Percentiles rank a stretch among this genome's conserved stretches.
Conservation (phyloP, 257 asterid genomes). For the Fraxinus quadrangulata region DNA sequence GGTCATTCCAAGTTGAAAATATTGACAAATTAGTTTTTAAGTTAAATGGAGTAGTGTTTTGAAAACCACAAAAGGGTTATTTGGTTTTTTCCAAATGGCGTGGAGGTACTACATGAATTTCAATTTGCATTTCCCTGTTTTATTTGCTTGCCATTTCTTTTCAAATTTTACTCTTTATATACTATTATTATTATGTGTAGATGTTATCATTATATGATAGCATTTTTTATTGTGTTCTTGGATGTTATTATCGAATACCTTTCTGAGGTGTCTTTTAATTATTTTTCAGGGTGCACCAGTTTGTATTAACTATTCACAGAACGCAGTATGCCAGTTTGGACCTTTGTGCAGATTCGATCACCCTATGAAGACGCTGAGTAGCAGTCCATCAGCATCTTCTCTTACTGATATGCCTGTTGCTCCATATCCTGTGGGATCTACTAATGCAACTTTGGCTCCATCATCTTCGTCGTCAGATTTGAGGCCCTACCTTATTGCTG, state of each 20-base stretch:
- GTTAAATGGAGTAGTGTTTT: not conserved
- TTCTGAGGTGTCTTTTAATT: not conserved
- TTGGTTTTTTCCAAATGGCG: not conserved
- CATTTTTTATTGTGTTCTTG: not conserved
- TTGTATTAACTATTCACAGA: constrained; percentile 83
- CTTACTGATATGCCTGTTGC: constrained; percentile 91
- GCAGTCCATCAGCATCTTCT: constrained; percentile 87
- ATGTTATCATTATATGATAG: not conserved
- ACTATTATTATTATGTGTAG: not conserved
- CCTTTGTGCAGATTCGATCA: constrained; percentile 86
- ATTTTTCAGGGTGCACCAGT: constrained; percentile 35
- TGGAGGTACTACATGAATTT: not conserved
- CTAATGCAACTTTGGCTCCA: constrained; percentile 70
- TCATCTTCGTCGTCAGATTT: constrained; percentile 42
- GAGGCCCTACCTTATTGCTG: constrained; percentile 42
- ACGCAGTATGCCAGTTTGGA: constrained; percentile 84
- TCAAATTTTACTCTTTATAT: not conserved
- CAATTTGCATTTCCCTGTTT: not conserved
- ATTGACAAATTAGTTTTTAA: not conserved
- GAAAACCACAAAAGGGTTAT: not conserved
- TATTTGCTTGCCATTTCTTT: not conserved
- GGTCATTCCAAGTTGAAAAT: not conserved
- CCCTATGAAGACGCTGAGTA: constrained; percentile 70
- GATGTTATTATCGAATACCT: not conserved
- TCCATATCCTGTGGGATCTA: constrained; percentile 83